phyloP scores from a whole-genome alignment of 108 stramenopile genomes.

The Fragilariopsis cylindrus region DNA sequence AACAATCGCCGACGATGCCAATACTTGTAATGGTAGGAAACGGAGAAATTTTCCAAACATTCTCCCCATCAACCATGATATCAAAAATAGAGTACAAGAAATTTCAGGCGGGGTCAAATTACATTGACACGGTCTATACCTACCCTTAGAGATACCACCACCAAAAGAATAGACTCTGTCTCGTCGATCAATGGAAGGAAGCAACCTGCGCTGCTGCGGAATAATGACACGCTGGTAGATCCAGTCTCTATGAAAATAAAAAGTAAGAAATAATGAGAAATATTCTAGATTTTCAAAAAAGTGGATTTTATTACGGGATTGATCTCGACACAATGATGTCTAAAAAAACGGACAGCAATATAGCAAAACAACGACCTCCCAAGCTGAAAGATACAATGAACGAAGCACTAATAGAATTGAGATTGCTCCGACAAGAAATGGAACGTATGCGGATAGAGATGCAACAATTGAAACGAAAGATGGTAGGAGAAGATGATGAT shows the following conservation, averaged over 20 bases:
- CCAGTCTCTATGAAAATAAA: not conserved
- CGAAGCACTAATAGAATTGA: conserved; percentile 68
- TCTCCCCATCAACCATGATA: no score
- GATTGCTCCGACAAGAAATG: conserved; percentile 70
- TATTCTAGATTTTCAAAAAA: not conserved
- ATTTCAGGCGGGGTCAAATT: conserved; percentile 15
- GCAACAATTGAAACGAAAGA: conserved; percentile 45
- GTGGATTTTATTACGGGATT: conserved; percentile 42
- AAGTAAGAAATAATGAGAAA: not conserved
- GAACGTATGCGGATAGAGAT: conserved; percentile 70
- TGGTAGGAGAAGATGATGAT: conserved; percentile 17
- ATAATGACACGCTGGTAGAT: no score
- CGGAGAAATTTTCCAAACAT: no score
- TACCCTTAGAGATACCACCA: not conserved
- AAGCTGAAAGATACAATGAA: conserved; percentile 45
- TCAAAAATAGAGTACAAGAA: not conserved
- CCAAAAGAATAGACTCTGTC: no score
- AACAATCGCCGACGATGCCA: no score
- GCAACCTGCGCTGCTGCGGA: no score
- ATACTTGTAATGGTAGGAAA: no score
- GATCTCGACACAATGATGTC: conserved; percentile 17
- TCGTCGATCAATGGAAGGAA: no score
- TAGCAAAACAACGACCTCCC: conserved; percentile 21
- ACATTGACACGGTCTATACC: conserved; percentile 17
- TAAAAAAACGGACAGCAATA: not conserved